Conservation (phyloP, 2,329 filamentous ascomycete genomes). For the Trichoderma sp. region DNA sequence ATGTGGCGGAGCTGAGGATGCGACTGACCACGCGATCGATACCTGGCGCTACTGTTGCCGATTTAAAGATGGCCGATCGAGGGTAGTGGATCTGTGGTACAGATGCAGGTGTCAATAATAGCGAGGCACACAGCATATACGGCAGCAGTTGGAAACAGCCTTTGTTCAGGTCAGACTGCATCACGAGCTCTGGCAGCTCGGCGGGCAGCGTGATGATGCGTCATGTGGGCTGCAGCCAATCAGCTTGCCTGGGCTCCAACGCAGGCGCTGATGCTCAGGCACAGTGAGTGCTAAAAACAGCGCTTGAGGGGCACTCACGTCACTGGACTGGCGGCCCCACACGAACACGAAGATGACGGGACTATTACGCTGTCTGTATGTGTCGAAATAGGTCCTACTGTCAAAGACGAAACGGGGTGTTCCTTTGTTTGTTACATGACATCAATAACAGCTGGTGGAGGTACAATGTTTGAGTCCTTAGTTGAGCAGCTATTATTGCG, state of each 20-base stretch:
- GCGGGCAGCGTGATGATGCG: conserved; percentile 25
- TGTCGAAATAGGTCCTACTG: not conserved
- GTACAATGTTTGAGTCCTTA: too few species aligned
- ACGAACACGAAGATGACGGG: not conserved
- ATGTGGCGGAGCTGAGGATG: conserved; percentile 21
- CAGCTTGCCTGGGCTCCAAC: not conserved
- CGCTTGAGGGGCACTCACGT: conserved; percentile 13
- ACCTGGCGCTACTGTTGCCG: not conserved
- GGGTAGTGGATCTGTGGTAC: conserved; percentile 6
- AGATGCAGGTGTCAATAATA: not conserved
- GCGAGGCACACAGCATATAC: conserved; percentile 1
- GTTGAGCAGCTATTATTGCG: too few species aligned
- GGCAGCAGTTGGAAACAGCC: not conserved
- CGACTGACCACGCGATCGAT: conserved; percentile 17
- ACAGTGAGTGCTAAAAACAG: conserved; percentile 2
- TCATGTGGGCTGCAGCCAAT: conserved; percentile 25
- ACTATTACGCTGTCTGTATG: not conserved
- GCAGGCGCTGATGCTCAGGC: conserved; percentile 18
- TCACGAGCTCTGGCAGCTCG: conserved; percentile 14
- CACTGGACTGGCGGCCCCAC: not conserved
- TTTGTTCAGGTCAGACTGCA: conserved; percentile 1
- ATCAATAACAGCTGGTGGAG: too few species aligned
- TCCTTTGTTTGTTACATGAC: too few species aligned
- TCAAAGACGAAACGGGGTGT: too few species aligned
- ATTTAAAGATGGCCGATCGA: not conserved